Evolutionary conservation across 2,329 filamentous ascomycete species (phyloP).

Genomic region (Ilyonectria sp.): DNA sequence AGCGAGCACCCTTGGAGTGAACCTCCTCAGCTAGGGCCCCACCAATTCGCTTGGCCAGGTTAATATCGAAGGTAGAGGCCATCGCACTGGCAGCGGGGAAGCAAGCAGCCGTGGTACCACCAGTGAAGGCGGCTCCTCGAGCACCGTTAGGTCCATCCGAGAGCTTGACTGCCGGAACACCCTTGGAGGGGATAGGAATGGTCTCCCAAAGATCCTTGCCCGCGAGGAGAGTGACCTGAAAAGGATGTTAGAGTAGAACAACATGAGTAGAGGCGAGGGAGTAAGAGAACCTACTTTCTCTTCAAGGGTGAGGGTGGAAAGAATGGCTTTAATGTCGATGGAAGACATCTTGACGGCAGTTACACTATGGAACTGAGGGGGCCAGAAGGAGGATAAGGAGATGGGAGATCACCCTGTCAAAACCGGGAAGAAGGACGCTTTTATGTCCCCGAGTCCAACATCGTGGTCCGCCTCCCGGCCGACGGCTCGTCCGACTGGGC

Average conservation of each 20-base stretch:
- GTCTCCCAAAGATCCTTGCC: constrained; percentile 48
- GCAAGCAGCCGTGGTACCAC: constrained; percentile 45
- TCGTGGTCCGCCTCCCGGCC: constrained; percentile 11
- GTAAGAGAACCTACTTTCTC: constrained; percentile 47
- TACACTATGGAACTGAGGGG: constrained; percentile 18
- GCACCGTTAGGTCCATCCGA: constrained; percentile 50
- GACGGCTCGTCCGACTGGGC: constrained; percentile 10
- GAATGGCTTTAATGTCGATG: constrained; percentile 47
- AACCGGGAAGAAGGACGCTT: constrained; percentile 36
- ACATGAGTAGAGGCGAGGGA: neutral
- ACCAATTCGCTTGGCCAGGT: constrained; percentile 71
- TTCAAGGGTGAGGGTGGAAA: constrained; percentile 50
- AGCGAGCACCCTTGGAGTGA: constrained; percentile 76
- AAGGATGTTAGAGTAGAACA: constrained; percentile 14
- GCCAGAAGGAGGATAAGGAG: constrained; percentile 25
- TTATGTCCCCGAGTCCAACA: constrained; percentile 29
- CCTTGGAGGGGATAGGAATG: constrained; percentile 43
- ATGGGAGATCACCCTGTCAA: constrained; percentile 27
- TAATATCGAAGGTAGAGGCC: constrained; percentile 75
- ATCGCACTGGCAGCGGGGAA: constrained; percentile 56
- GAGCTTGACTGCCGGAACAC: constrained; percentile 43
- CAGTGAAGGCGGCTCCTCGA: constrained; percentile 44
- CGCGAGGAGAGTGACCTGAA: constrained; percentile 45
- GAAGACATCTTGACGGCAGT: constrained; percentile 42
- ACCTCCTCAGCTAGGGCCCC: constrained; percentile 69